Evolutionary conservation across 352 stramenopile genomes (phyloP), one percentile per base, ranked within the genome.

Genomic region (Globisporangium paroecandrum): DNA sequence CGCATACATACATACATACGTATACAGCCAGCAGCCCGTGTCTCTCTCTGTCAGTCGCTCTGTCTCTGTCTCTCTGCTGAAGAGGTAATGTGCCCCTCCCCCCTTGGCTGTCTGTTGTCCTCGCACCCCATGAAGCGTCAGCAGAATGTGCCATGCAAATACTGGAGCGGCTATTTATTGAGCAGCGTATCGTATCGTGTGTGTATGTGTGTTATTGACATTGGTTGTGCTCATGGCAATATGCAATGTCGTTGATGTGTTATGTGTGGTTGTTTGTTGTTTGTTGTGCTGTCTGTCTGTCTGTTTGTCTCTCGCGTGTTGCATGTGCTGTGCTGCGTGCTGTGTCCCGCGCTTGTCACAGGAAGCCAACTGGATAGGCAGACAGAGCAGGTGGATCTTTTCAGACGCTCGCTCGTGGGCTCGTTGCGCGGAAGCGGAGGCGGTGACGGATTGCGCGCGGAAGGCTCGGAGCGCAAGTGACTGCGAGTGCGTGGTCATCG

Each of bases 301-400:
- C 29, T 32, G 27, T 32, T 4, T 32, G 2, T 8, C 29, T 32
- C 29, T 7, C 41, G 36, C 10, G 36, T 47, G 15, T 47, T 47
- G 41, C 38, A 47, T 4, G 41, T 7, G 4, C 8, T 43, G 36
- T 43, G 36, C 10, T 43, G 41, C 4, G 1, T 47, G 41, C 41
- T 47, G 41, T 49, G 41, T n/a, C 41, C 41, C 41, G 41, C 41
- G 41, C 41, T 49, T 49, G 41, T 49, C 41, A 49, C 41, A 49
- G 41, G 41, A 49, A 49, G 41, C 41, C 41, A 49, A 49, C 18
- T 49, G 41, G 41, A 49, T 49, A 49, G 41, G 41, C 41, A 49
- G 41, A 49, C 41, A 49, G 41, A 49, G 41, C 41, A 49, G 41
- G 41, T 49, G 41, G 41, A 49, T 49, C 41, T 49, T 49, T 49